Evolutionary conservation across 768 basidiomycete genomes (phyloP).

Genomic region (Suillus hirtellus): DNA sequence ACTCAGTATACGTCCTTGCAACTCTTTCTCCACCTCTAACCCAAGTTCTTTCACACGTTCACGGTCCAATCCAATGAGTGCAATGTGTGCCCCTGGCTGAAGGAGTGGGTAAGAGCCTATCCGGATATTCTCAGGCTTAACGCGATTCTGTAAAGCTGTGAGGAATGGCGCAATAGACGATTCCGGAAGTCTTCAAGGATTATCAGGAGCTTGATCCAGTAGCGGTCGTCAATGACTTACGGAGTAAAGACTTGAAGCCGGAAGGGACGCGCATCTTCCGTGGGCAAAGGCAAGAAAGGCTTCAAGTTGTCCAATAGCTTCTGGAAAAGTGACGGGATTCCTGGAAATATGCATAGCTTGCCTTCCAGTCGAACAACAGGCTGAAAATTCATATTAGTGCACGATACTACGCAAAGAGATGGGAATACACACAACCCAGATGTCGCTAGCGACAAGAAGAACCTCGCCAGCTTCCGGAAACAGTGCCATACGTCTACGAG

Average conservation of each 20-base stretch:
- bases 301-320: constrained; percentile 76
- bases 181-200: constrained; percentile 59
- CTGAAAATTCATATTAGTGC: constrained; percentile 34
- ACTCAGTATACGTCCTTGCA: constrained; percentile 59
- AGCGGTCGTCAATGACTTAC: constrained; percentile 38
- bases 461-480: constrained; percentile 81
- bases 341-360: constrained; percentile 90
- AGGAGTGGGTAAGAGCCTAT: constrained; percentile 80
- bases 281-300: constrained; percentile 78
- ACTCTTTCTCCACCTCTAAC: constrained; percentile 59
- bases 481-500: constrained; percentile 86
- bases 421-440: constrained; percentile 74
- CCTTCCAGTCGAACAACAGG: constrained; percentile 87
- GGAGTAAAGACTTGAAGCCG: constrained; percentile 83
- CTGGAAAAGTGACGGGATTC: constrained; percentile 84
- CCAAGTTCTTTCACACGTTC: constrained; percentile 55
- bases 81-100: constrained; percentile 61
- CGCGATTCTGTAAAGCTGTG: constrained; percentile 70
- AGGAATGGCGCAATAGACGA: constrained; percentile 88
- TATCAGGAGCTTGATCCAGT: neutral
- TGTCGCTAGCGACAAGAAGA: constrained; percentile 73
- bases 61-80: constrained; percentile 51
- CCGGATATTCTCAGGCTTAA: constrained; percentile 74
- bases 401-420: neutral
- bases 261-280: constrained; percentile 66